Base-by-base conservation (phyloP, 2,329 filamentous ascomycete species). In the Sporothrix phasma region DNA sequence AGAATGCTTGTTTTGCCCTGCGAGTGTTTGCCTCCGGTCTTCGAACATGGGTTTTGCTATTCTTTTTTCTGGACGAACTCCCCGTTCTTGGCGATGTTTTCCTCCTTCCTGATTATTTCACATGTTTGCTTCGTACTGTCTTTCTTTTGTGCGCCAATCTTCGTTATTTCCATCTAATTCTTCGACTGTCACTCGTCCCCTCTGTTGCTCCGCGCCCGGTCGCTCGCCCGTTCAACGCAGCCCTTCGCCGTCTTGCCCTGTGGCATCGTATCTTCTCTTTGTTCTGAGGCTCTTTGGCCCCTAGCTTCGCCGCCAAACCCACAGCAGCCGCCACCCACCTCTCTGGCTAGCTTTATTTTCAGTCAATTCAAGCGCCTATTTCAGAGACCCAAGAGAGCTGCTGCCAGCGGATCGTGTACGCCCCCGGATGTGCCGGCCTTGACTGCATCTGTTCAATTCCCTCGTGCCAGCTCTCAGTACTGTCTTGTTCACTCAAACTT, bases 361-460 rank as follows among this genome's bases (percentile, higher is more conserved):
- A 15, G 15, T 45, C 24, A 8, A 13, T 34, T 7, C 39, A 31
- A 7, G 34, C 6, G 53, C 34, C 56, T 59, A 45, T 59, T 29
- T 31, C 39, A 59, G 54, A 37, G 22, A 37, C 31, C n/a, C 22
- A 26, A 43, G 22, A 29, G 24, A 6, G 34, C 39, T 10, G 15
- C 37, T 41, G 37, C 13, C 37, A 58, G 54, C 54, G 54, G 56
- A 46, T 60, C 26, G 56, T 60, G 41, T 22, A 29, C 43, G 43
- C 58, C 43, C 24, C 58, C 58, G 58, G 58, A 61, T 39, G 17
- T 34, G 41, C 29, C 58, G 58, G 58, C 43, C 29, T 37, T 37
- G 26, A 29, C 6, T 24, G 11, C 51, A n/a, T 39, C 39, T 56
- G 4, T 29, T 39, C 31, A 56, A 24, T 39, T 56, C 24, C 51